These are phyloP conservation scores for Eucalyptus grandis DNA, from an alignment of 345 rosid species.

Conservation along the genomic window DNA sequence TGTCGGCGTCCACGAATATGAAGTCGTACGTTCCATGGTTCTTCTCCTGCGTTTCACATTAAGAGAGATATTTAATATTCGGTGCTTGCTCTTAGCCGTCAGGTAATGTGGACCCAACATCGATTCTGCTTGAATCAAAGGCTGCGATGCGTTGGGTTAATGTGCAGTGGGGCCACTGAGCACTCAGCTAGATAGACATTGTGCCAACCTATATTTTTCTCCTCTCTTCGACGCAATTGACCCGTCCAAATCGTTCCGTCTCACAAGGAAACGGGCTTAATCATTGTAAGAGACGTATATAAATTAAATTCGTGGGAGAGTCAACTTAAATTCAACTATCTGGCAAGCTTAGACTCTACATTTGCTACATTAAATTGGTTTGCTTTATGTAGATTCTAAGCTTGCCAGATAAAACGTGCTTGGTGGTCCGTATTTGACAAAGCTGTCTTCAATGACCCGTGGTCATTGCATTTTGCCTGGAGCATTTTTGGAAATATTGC, in stretches of 20 bases:
- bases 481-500: background rate
- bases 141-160: background rate
- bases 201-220: background rate
- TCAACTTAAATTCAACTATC: background rate
- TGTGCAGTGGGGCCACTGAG: background rate
- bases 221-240: background rate
- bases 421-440: background rate
- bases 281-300: background rate
- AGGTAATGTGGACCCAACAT: background rate
- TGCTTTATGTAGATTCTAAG: background rate
- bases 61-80: background rate
- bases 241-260: background rate
- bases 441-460: background rate
- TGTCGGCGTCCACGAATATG: conserved; percentile 96
- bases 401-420: background rate
- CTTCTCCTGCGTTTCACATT: conserved; percentile 36
- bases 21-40: conserved; percentile 72
- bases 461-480: background rate
- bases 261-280: background rate
- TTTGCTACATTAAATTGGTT: background rate
- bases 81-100: background rate
- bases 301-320: background rate
- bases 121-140: background rate
- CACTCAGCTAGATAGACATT: background rate
- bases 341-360: background rate